Conservation (phyloP, 129 eudicot genomes). For the Calendula officinalis region DNA sequence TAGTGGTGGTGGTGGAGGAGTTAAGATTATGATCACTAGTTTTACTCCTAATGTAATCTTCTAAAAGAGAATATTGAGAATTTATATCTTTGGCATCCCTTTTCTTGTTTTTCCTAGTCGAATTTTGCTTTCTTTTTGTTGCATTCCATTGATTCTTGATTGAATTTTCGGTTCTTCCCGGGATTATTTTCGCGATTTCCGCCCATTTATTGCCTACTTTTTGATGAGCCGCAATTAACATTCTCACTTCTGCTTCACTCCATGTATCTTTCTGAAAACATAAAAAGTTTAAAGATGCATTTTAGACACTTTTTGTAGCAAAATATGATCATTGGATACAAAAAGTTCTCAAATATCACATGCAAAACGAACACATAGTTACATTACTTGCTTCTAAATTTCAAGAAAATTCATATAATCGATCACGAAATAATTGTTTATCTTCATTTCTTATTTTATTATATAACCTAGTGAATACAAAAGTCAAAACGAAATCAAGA, state of each 20-base stretch:
- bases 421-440: no score
- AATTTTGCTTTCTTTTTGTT: conserved; percentile 62
- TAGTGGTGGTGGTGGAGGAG: conserved; percentile 21
- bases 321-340: conserved; percentile 6
- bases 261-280: conserved; percentile 60
- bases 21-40: conserved; percentile 17
- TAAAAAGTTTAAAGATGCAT: background rate
- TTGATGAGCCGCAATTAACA: conserved; percentile 57
- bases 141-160: conserved; percentile 88
- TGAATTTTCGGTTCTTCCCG: conserved; percentile 73
- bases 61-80: conserved; percentile 36
- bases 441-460: no score
- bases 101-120: conserved; percentile 44
- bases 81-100: conserved; percentile 14
- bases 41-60: conserved; percentile 51
- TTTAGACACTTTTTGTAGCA: conserved; percentile 9
- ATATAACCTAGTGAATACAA: no score
- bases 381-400: no score
- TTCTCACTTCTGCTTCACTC: conserved; percentile 67
- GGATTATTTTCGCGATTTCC: conserved; percentile 60
- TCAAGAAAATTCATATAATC: no score
- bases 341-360: background rate
- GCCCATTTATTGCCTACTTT: conserved; percentile 72
- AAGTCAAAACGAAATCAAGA: no score
- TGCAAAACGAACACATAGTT: background rate